Conservation (phyloP, 2,329 filamentous ascomycete species). For the Sporothrix euskadiensis region DNA sequence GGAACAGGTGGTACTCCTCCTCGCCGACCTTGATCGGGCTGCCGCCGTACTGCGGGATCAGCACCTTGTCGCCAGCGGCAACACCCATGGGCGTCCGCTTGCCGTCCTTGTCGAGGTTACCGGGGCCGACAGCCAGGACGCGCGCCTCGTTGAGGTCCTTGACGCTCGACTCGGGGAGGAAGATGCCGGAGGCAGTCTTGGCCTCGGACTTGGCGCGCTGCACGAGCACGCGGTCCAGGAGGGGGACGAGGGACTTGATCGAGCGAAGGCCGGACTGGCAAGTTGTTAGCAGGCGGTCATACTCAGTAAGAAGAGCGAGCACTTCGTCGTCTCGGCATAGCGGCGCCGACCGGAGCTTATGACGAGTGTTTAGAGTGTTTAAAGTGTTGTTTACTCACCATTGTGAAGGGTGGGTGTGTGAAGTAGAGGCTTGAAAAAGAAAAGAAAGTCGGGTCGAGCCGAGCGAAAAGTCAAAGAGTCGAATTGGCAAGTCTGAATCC, state of each 20-base stretch:
- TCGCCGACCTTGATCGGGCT: constrained; percentile 96
- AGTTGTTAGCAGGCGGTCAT: neutral
- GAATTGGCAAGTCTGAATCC: constrained; percentile 8
- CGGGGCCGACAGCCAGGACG: constrained; percentile 92
- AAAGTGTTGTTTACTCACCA: constrained; percentile 32
- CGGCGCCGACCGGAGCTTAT: neutral
- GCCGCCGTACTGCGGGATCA: constrained; percentile 97
- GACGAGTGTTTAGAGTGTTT: neutral
- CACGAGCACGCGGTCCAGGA: constrained; percentile 96
- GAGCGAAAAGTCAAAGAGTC: neutral
- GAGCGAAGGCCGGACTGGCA: constrained; percentile 73
- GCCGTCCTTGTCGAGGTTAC: constrained; percentile 82
- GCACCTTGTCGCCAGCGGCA: constrained; percentile 78
- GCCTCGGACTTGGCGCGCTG: constrained; percentile 97
- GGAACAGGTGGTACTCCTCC: constrained; percentile 93
- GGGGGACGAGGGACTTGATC: constrained; percentile 90
- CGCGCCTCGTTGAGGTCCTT: constrained; percentile 99
- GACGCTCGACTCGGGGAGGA: constrained; percentile 92
- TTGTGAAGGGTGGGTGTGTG: constrained; percentile 30
- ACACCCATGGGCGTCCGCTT: constrained; percentile 86
- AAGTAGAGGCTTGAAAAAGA: neutral
- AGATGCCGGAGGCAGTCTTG: constrained; percentile 96
- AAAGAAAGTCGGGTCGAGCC: neutral
- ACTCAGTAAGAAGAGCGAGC: neutral
- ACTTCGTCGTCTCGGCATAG: constrained; percentile 1